Percentiles rank a stretch among this genome's conserved stretches.
phyloP scores from a whole-genome alignment of 805 yeast species.

The Metschnikowia cerradonensis region DNA sequence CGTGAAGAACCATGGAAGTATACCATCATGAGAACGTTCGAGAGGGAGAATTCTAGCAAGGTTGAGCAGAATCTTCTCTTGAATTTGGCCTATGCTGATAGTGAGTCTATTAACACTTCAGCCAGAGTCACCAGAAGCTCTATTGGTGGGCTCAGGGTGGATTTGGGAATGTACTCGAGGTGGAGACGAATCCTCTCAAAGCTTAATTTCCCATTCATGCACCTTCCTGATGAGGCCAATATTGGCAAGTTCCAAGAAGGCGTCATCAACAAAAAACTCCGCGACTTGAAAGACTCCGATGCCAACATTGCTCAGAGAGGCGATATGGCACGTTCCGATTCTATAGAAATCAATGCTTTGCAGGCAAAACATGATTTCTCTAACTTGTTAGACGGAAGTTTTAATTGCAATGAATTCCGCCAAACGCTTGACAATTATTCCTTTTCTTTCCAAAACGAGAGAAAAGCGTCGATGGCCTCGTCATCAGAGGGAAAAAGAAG shows the following conservation, averaged over 20 bases:
- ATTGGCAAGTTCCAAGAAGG: slow-evolving; percentile 19
- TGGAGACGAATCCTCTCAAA: slow-evolving; percentile 40
- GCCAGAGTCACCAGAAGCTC: slow-evolving; percentile 25
- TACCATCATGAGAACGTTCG: slow-evolving; percentile 37
- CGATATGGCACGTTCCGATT: background rate
- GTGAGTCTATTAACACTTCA: slow-evolving; percentile 25
- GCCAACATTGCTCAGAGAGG: background rate
- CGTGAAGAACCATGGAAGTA: slow-evolving; percentile 78
- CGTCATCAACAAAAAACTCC: slow-evolving; percentile 11
- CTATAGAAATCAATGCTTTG: slow-evolving; percentile 10
- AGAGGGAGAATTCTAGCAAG: slow-evolving; percentile 28
- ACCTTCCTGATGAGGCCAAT: slow-evolving; percentile 39
- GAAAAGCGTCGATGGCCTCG: slow-evolving; percentile 5
- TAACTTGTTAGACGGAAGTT: slow-evolving; percentile 29
- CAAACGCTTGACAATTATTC: slow-evolving; percentile 29
- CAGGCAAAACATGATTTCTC: slow-evolving; percentile 35
- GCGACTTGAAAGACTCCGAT: background rate
- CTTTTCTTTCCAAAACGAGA: slow-evolving; percentile 14
- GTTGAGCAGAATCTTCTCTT: slow-evolving; percentile 19
- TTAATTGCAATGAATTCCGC: slow-evolving; percentile 27
- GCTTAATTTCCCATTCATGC: slow-evolving; percentile 42
- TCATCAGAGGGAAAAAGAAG: slow-evolving; percentile 10
- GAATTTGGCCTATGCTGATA: slow-evolving; percentile 10
- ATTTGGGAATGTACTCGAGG: slow-evolving; percentile 24
- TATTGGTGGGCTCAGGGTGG: slow-evolving; percentile 27